Conservation (phyloP, 192 early-diverging fungal genomes). For the Phycomyces blakesleeanus region DNA sequence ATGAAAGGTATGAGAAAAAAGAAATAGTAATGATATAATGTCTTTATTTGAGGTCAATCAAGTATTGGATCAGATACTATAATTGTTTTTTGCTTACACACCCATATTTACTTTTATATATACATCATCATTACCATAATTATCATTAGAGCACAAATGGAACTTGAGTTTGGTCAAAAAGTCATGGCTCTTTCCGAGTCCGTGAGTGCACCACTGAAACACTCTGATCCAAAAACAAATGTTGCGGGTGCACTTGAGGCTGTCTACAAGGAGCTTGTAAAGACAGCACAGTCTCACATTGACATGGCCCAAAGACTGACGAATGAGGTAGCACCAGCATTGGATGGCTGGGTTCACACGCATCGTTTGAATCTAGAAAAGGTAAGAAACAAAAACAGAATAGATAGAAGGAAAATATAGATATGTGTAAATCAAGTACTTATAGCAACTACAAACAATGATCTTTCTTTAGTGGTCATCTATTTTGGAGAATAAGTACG, state of each 20-base stretch:
- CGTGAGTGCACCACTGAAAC: neutral
- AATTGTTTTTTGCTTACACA: too few relatives aligned
- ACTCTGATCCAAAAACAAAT: neutral
- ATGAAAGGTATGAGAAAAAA: constrained; percentile 21
- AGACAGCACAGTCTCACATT: constrained; percentile 17
- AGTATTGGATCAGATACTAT: too few relatives aligned
- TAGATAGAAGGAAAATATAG: too few relatives aligned
- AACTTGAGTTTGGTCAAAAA: constrained; percentile 16
- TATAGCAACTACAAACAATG: neutral
- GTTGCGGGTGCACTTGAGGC: constrained; percentile 4
- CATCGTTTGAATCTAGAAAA: neutral
- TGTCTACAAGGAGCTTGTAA: constrained; percentile 12
- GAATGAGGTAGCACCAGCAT: constrained; percentile 1
- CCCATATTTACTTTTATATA: too few relatives aligned
- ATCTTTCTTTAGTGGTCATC: neutral
- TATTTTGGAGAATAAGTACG: neutral
- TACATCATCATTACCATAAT: too few relatives aligned
- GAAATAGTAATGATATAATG: too few relatives aligned
- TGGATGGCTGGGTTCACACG: constrained; percentile 4
- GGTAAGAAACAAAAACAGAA: constrained; percentile 3
- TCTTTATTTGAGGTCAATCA: too few relatives aligned
- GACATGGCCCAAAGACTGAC: constrained; percentile 12
- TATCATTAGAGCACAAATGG: constrained; percentile 12
- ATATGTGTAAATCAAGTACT: too few relatives aligned
- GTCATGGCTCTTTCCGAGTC: constrained; percentile 1